Evolutionary conservation across 2,329 filamentous ascomycete species (phyloP).

Genomic region (Xylariaceae sp.): DNA sequence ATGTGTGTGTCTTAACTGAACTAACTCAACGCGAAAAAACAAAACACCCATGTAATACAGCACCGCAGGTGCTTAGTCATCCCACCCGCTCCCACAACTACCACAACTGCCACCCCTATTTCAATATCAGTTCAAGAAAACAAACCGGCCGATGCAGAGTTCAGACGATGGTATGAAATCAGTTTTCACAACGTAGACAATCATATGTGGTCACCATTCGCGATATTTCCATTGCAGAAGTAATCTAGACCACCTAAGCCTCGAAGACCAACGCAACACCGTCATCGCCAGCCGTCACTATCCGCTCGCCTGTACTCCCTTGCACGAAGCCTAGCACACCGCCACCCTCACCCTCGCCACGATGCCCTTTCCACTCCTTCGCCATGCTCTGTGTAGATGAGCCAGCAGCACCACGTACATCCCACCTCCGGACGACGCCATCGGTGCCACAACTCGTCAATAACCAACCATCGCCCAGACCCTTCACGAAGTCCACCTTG

Average conservation of each 20-base stretch:
- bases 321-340: conserved; percentile 91
- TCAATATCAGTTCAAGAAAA: no score
- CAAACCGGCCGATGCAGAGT: no score
- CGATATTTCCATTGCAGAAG: not conserved
- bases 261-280: conserved; percentile 65
- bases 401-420: conserved; percentile 51
- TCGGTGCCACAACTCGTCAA: conserved; percentile 90
- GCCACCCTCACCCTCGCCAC: conserved; percentile 78
- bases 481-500: conserved; percentile 79
- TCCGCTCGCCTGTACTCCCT: conserved; percentile 64
- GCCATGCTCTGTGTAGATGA: conserved; percentile 65
- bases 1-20: no score
- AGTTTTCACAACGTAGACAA: no score
- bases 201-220: not conserved
- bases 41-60: no score
- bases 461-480: conserved; percentile 54
- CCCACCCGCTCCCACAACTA: no score
- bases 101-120: no score
- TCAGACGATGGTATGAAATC: no score
- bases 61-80: no score
- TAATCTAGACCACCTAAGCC: conserved; percentile 32
- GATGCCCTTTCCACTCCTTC: conserved; percentile 87
- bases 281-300: conserved; percentile 92
- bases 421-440: conserved; percentile 86
- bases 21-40: no score